phyloP scores from a whole-genome alignment of 192 early-diverging fungal genomes.

The Dimargaris xerosporica region DNA sequence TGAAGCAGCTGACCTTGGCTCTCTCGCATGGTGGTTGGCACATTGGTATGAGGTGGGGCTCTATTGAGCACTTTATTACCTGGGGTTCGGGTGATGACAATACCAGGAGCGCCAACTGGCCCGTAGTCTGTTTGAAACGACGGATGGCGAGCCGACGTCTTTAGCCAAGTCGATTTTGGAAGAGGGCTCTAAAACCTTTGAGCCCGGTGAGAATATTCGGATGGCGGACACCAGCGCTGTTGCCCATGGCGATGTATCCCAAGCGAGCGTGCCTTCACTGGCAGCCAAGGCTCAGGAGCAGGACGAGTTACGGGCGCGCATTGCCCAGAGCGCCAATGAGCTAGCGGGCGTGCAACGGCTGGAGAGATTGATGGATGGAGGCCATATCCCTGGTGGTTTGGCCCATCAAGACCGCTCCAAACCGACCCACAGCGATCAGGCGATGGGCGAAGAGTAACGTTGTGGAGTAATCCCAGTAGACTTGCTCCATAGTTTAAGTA shows the following conservation, averaged over 20 bases:
- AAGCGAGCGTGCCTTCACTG: background rate
- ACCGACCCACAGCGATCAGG: background rate
- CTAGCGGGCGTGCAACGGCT: conserved; percentile 3
- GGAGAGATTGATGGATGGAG: conserved; percentile 7
- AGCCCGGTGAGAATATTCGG: conserved; percentile 57
- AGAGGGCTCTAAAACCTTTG: conserved; percentile 65
- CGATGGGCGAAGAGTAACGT: background rate
- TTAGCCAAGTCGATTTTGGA: conserved; percentile 48
- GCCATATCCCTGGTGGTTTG: conserved; percentile 9
- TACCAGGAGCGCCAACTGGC: conserved; percentile 73
- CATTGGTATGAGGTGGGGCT: background rate
- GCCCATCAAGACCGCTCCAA: background rate
- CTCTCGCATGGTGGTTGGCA: too few species aligned
- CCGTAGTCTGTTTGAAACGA: conserved; percentile 52
- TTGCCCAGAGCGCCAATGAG: background rate
- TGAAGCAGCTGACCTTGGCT: background rate
- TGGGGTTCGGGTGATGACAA: background rate
- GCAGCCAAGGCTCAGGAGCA: conserved; percentile 1
- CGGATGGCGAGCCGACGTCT: conserved; percentile 43
- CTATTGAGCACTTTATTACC: background rate
- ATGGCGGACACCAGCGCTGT: background rate
- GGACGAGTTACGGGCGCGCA: background rate
- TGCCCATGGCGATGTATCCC: background rate
- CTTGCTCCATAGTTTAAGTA: background rate
- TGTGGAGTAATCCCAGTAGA: background rate